Evolutionary conservation across 129 eudicot species (phyloP).

Genomic region (Pseudognaphalium luteoalbum): DNA sequence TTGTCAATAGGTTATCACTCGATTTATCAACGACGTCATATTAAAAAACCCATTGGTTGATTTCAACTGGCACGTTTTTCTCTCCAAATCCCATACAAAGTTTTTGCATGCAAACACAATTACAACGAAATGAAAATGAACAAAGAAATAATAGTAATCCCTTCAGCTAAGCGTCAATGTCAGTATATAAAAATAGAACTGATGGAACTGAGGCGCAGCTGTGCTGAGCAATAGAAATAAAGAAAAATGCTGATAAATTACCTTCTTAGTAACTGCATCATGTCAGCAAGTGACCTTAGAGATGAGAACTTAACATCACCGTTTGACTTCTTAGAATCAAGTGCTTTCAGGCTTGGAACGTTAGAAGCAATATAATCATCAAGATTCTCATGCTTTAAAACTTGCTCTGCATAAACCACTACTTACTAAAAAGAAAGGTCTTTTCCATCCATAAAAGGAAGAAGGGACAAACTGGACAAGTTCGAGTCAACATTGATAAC

Average conservation of each 20-base stretch:
- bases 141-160: background rate
- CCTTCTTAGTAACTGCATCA: constrained; percentile 72
- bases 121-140: background rate
- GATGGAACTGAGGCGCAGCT: background rate
- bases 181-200: background rate
- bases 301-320: constrained; percentile 66
- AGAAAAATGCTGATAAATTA: constrained; percentile 18
- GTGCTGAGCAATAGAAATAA: background rate
- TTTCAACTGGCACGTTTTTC: background rate
- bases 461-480: background rate
- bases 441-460: constrained; percentile 10
- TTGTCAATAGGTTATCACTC: no score
- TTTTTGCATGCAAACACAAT: constrained; percentile 7
- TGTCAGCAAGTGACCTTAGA: constrained; percentile 50
- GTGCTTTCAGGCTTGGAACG: constrained; percentile 68
- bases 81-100: background rate
- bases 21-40: no score
- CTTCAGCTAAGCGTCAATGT: constrained; percentile 1
- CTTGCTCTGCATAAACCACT: constrained; percentile 70
- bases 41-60: constrained; percentile 3
- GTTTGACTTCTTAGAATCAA: constrained; percentile 48
- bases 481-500: background rate
- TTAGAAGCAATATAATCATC: constrained; percentile 62
- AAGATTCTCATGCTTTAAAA: constrained; percentile 68
- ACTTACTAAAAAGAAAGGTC: constrained; percentile 24